phyloP scores from a whole-genome alignment of 2,329 filamentous ascomycete species.

The Pseudogymnoascus sp. region DNA sequence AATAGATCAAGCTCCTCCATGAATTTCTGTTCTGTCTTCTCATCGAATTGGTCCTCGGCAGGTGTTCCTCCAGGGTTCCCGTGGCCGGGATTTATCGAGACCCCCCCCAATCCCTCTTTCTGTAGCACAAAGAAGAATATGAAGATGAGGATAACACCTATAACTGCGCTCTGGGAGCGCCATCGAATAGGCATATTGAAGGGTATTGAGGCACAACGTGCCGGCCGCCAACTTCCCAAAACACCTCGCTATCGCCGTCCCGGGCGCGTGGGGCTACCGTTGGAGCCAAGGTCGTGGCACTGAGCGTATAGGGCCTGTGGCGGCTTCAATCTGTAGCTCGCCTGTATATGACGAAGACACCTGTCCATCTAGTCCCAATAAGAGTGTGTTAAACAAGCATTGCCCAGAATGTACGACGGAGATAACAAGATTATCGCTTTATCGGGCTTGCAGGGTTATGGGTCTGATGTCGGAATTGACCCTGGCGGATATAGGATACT shows the following conservation, averaged over 20 bases:
- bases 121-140: not conserved
- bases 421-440: not conserved
- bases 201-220: not conserved
- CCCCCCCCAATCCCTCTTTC: not conserved
- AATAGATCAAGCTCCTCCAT: constrained; percentile 33
- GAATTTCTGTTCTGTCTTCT: constrained; percentile 13
- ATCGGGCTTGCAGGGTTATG: not conserved
- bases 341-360: not conserved
- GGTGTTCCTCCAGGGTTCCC: not conserved
- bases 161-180: not conserved
- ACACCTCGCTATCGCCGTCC: not conserved
- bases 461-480: not conserved
- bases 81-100: not conserved
- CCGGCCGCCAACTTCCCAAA: not conserved
- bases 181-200: not conserved
- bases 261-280: not conserved
- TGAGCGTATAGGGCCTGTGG: not conserved
- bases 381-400: not conserved
- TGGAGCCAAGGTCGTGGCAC: not conserved
- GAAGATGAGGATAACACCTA: not conserved
- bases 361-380: not conserved
- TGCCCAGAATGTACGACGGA: not conserved
- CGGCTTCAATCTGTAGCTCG: not conserved
- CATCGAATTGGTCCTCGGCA: not conserved
- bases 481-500: not conserved